Evolutionary conservation across 2,329 filamentous ascomycete species (phyloP).

Genomic region (Chaetomium globosum): DNA sequence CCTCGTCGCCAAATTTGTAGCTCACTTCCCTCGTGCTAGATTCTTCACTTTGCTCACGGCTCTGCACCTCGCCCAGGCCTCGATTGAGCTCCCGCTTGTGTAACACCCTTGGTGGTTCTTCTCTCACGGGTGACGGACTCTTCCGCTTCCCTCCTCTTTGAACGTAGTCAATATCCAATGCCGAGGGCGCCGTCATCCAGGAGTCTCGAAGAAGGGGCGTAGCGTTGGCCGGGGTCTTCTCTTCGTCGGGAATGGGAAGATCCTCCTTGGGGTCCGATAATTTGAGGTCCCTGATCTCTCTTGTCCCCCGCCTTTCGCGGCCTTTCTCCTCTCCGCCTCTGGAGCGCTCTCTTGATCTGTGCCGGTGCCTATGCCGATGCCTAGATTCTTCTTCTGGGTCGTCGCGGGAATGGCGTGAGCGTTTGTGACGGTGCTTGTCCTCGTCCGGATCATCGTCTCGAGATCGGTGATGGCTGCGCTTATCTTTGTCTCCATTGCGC

Average conservation of each 20-base stretch:
- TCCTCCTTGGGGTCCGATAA: conserved; percentile 54
- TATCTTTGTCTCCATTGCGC: conserved; percentile 38
- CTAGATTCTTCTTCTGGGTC: conserved; percentile 45
- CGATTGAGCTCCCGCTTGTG: conserved; percentile 82
- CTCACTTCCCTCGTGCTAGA: conserved; percentile 64
- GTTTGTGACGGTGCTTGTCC: conserved; percentile 64
- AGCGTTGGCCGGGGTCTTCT: conserved; percentile 43
- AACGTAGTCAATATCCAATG: conserved; percentile 81
- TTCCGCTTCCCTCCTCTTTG: conserved; percentile 62
- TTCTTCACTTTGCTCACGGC: conserved; percentile 59
- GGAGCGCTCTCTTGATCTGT: conserved; percentile 43
- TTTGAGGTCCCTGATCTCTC: conserved; percentile 47
- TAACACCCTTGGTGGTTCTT: conserved; percentile 70
- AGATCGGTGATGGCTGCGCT: conserved; percentile 43
- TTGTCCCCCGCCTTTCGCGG: conserved; percentile 39
- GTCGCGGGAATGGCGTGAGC: conserved; percentile 59
- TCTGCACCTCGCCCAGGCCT: conserved; percentile 58
- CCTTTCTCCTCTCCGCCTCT: conserved; percentile 33
- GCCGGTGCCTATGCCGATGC: conserved; percentile 50
- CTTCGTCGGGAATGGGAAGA: conserved; percentile 55
- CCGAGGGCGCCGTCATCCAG: conserved; percentile 92
- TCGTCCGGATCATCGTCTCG: conserved; percentile 49
- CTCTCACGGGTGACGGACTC: conserved; percentile 54
- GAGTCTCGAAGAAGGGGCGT: conserved; percentile 68
- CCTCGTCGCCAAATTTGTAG: conserved; percentile 86